Percentiles rank a stretch among this genome's conserved stretches.
phyloP scores from a whole-genome alignment of 371 early-diverging fungal genomes.

The Apophysomyces trapeziformis region DNA sequence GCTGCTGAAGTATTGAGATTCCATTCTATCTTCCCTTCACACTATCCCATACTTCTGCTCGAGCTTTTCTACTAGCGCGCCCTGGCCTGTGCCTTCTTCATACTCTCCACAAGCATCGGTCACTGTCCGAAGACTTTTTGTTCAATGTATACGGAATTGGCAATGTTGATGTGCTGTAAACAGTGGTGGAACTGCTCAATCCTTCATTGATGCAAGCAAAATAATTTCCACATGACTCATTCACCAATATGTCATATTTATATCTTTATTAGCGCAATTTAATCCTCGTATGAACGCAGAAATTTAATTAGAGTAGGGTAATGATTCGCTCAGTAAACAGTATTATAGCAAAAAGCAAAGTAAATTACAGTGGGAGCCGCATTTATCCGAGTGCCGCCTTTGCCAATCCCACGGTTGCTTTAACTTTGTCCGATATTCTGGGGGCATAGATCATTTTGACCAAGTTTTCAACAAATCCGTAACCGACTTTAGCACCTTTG shows the following conservation, averaged over 20 bases:
- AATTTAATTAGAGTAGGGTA: too few species aligned
- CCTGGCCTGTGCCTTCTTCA: not conserved
- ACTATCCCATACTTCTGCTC: not conserved
- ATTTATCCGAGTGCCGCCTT: slow-evolving; percentile 28
- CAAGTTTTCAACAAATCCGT: slow-evolving; percentile 48
- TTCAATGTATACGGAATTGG: not conserved
- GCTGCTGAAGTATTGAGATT: not conserved
- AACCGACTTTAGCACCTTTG: slow-evolving; percentile 41
- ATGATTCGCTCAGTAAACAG: too few species aligned
- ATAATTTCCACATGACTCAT: too few species aligned
- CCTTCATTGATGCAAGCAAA: not conserved
- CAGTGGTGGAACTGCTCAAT: not conserved
- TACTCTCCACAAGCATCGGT: not conserved
- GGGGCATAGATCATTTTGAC: slow-evolving; percentile 49
- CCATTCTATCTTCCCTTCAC: not conserved
- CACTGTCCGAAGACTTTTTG: not conserved
- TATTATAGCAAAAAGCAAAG: too few species aligned
- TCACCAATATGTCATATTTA: too few species aligned
- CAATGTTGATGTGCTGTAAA: not conserved
- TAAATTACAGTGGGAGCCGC: too few species aligned
- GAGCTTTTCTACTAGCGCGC: not conserved
- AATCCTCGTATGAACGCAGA: too few species aligned
- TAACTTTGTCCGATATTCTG: slow-evolving; percentile 36
- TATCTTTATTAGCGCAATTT: too few species aligned
- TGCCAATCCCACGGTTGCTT: slow-evolving; percentile 44